phyloP scores from a whole-genome alignment of 2,329 filamentous ascomycete species.

The Chaetomium sp. region DNA sequence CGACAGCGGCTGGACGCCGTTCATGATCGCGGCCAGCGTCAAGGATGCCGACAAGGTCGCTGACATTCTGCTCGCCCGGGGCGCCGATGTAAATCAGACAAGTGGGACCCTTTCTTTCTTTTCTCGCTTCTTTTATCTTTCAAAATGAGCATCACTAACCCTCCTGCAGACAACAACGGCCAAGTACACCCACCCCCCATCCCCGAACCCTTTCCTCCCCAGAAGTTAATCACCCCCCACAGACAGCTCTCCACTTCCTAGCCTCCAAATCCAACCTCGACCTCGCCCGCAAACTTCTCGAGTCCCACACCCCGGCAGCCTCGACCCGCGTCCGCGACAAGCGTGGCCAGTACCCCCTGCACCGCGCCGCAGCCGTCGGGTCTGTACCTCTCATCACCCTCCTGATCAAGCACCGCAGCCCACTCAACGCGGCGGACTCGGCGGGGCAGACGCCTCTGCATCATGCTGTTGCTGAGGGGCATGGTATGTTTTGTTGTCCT shows the following conservation, averaged over 20 bases:
- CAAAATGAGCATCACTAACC: constrained; percentile 12
- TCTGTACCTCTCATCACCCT: constrained; percentile 81
- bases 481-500: constrained; percentile 41
- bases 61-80: constrained; percentile 59
- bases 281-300: constrained; percentile 68
- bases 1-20: constrained; percentile 71
- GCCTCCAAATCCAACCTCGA: constrained; percentile 86
- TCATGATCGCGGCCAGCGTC: constrained; percentile 76
- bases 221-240: too few relatives aligned
- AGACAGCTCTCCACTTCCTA: constrained; percentile 88
- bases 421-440: constrained; percentile 74
- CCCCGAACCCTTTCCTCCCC: not conserved
- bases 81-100: constrained; percentile 66
- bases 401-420: constrained; percentile 69
- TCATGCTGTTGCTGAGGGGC: constrained; percentile 72
- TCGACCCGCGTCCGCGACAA: constrained; percentile 76
- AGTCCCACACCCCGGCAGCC: constrained; percentile 57
- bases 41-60: constrained; percentile 65
- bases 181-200: constrained; percentile 33
- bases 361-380: constrained; percentile 85
- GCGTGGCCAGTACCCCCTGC: constrained; percentile 82
- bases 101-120: constrained; percentile 39
- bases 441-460: constrained; percentile 86
- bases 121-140: not conserved
- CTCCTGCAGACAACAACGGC: constrained; percentile 51